Evolutionary conservation across 2,329 filamentous ascomycete species (phyloP).

Genomic region (Penicillium brasilianum): DNA sequence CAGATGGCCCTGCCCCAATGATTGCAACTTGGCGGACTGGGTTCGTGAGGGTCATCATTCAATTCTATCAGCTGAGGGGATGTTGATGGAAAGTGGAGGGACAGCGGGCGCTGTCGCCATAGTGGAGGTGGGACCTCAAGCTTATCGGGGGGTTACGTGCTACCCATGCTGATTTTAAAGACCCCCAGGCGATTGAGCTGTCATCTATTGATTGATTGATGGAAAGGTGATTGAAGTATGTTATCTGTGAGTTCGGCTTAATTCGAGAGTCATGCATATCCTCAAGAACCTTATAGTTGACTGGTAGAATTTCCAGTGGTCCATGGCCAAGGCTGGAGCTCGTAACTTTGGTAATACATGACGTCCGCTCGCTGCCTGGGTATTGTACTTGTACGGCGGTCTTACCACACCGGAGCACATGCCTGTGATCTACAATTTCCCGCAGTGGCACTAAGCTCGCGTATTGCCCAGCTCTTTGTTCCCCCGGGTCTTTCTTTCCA

Average conservation of each 20-base stretch:
- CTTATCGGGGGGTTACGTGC: conserved; percentile 11
- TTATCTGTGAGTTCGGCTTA: background rate
- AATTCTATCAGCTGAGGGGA: conserved; percentile 2
- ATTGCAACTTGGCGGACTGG: conserved; percentile 64
- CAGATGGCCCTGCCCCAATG: conserved; percentile 81
- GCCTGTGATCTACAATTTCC: background rate
- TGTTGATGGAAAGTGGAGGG: conserved; percentile 7
- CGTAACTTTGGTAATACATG: background rate
- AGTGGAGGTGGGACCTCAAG: conserved; percentile 24
- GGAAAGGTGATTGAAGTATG: background rate
- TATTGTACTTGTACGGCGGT: conserved; percentile 5
- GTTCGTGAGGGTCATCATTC: conserved; percentile 30
- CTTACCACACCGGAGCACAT: conserved; percentile 5
- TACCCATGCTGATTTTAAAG: background rate
- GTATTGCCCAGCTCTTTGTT: conserved; percentile 4
- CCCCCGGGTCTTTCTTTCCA: background rate
- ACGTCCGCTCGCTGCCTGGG: background rate
- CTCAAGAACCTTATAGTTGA: background rate
- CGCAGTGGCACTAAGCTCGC: conserved; percentile 12
- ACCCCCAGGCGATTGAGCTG: background rate
- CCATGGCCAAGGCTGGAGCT: background rate
- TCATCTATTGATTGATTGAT: background rate
- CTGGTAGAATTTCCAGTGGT: background rate
- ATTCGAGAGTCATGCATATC: background rate
- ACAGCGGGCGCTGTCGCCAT: conserved; percentile 23